A percentile compares a stretch with the other conserved stretches of the same genome.
These are phyloP conservation scores for Xylariaceae sp. DNA, from an alignment of 2,329 filamentous ascomycete genomes.

Conservation along the genomic window DNA sequence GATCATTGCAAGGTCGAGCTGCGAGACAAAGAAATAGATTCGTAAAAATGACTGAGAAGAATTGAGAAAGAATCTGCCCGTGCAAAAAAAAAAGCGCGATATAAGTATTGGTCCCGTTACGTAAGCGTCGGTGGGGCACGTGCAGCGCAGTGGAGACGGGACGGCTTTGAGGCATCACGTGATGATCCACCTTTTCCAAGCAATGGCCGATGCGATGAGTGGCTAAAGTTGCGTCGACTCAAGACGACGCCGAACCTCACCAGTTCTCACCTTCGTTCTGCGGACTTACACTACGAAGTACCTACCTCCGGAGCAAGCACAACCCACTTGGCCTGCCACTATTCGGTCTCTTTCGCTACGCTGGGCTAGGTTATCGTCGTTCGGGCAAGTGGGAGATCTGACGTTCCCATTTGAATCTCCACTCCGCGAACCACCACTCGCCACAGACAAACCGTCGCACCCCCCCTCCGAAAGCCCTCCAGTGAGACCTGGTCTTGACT, in stretches of 20 bases:
- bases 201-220: not conserved
- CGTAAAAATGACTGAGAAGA: not conserved
- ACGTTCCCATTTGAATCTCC: not conserved
- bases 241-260: not conserved
- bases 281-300: not conserved
- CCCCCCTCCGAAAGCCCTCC: not conserved
- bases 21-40: not conserved
- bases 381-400: not conserved
- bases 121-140: not conserved
- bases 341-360: not conserved
- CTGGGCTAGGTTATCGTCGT: not conserved
- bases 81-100: not conserved
- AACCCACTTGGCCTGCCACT: not conserved
- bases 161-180: not conserved
- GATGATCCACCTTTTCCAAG: not conserved
- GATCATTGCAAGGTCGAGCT: no score
- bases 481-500: not conserved
- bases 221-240: not conserved
- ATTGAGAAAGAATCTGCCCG: not conserved
- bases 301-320: not conserved
- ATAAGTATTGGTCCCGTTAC: not conserved
- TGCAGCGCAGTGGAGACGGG: not conserved
- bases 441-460: not conserved
- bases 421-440: not conserved
- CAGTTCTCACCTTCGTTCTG: not conserved